These are phyloP conservation scores for Ganoderma leucocontextum DNA, from an alignment of 1,284 basidiomycete species.

Conservation along the genomic window DNA sequence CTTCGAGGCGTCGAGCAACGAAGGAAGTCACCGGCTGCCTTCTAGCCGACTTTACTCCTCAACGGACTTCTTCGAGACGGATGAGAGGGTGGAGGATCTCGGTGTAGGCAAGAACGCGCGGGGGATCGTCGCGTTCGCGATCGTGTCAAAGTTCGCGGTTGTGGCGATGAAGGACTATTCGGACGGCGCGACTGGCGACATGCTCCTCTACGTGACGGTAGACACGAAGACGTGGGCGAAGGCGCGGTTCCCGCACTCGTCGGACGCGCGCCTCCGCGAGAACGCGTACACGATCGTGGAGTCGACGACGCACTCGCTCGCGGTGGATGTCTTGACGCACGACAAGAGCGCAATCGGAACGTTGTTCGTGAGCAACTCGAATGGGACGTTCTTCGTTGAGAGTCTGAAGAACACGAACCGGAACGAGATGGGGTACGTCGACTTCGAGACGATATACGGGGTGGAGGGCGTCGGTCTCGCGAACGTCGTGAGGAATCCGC, in stretches of 20 bases:
- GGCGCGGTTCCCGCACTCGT: slow-evolving; percentile 88
- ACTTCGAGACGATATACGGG: slow-evolving; percentile 92
- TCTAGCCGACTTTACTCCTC: slow-evolving; percentile 83
- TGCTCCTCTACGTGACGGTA: slow-evolving; percentile 86
- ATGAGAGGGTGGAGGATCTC: slow-evolving; percentile 78
- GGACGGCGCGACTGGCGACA: slow-evolving; percentile 64
- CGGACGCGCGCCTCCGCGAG: slow-evolving; percentile 79
- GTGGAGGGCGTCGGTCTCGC: slow-evolving; percentile 95
- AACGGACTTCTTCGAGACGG: slow-evolving; percentile 81
- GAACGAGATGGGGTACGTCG: slow-evolving; percentile 88
- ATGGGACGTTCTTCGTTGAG: slow-evolving; percentile 96
- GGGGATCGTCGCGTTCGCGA: slow-evolving; percentile 89
- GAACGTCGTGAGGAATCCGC: slow-evolving; percentile 86
- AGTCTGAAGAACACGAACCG: slow-evolving; percentile 91
- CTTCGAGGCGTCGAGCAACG: slow-evolving; percentile 67
- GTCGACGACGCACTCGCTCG: slow-evolving; percentile 90
- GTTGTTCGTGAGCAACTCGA: slow-evolving; percentile 93
- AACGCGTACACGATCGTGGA: slow-evolving; percentile 98
- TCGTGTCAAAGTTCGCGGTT: slow-evolving; percentile 90
- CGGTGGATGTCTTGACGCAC: slow-evolving; percentile 90
- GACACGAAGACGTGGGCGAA: slow-evolving; percentile 86
- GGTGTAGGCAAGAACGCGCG: slow-evolving; percentile 85
- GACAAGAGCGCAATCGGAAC: slow-evolving; percentile 83
- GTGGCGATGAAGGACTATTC: slow-evolving; percentile 81
- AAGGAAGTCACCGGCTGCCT: slow-evolving; percentile 60